Percentiles rank a stretch among this genome's conserved stretches.
Conservation (phyloP, 768 basidiomycete genomes). For the Pluteus cervinus region DNA sequence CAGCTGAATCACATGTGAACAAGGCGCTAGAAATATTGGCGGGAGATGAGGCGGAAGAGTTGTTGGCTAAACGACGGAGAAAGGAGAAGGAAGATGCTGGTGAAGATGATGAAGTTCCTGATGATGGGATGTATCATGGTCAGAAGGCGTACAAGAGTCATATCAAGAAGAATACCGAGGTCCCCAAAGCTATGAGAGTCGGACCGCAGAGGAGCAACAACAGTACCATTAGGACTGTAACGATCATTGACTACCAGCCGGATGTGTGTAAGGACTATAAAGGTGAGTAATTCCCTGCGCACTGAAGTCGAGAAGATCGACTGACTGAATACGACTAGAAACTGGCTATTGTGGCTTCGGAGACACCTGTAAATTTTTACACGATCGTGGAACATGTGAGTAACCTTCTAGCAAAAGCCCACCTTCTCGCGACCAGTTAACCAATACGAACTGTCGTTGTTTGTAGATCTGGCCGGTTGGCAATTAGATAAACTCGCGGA, state of each 20-base stretch:
- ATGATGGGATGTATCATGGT: slow-evolving; percentile 86
- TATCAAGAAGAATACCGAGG: slow-evolving; percentile 74
- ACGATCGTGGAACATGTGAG: slow-evolving; percentile 93
- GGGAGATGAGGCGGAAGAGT: slow-evolving; percentile 76
- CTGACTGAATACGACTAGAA: slow-evolving; percentile 44
- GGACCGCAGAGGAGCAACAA: slow-evolving; percentile 74
- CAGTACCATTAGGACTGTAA: slow-evolving; percentile 88
- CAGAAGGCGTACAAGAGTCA: slow-evolving; percentile 77
- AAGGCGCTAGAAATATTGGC: slow-evolving; percentile 70
- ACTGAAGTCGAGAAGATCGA: slow-evolving; percentile 4
- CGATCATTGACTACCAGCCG: slow-evolving; percentile 95
- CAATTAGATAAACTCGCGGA: slow-evolving; percentile 93
- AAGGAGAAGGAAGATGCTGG: slow-evolving; percentile 47
- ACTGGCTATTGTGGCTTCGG: slow-evolving; percentile 99
- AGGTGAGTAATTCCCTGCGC: slow-evolving; percentile 46
- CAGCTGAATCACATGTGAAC: slow-evolving; percentile 69
- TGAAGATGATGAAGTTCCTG: slow-evolving; percentile 55
- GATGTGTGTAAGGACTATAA: slow-evolving; percentile 99
- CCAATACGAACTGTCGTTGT: slow-evolving; percentile 3
- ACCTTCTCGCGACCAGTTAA: no score
- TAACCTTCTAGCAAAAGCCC: slow-evolving; percentile 14
- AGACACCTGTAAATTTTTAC: slow-evolving; percentile 98
- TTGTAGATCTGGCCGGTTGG: slow-evolving; percentile 91
- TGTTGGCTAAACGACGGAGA: slow-evolving; percentile 63
- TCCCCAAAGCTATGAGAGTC: slow-evolving; percentile 84